Evolutionary conservation across 192 early-diverging fungal species (phyloP), one percentile per base, ranked within the genome.

Genomic region (Umbelopsis isabellina): DNA sequence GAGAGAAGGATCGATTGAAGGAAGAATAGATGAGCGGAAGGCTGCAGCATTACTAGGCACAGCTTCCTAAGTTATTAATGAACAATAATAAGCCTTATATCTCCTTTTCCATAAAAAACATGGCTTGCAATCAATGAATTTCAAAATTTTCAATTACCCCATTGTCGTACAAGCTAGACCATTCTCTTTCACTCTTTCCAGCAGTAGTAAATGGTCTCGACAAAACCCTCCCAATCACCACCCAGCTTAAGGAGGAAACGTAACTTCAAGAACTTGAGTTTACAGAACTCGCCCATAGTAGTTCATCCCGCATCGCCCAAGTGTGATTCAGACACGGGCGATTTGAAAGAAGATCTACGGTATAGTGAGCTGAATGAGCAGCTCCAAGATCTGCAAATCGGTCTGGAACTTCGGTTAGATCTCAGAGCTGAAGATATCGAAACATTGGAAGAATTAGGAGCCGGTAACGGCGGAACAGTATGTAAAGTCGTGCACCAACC

Each of bases 391-490:
- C 76, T 93, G 30, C 89, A 91, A 46, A 85, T 91, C 15, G 91
- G 91, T 12, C 77, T 91, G 11, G 90, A 91, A 72, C 82, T 92
- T 66, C 82, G 88, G 44, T 75, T 92, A 68, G 91, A 92, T 77
- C 75, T 95, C 72, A 85, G 90, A 68, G 79, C 86, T 47, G 93
- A 96, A 77, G 97, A 98, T 75, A 83, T 98, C 64, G 80, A 82
- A 37, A 81, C 88, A 0, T 72, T 94, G 18, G 79, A 89, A 70
- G 92, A 95, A 74, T 83, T 99, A 67, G 97, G 97, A 55, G 88
- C 91, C n/a, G 97, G 97, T 4, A 92, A 92, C 71, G 95, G 95
- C 22, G 97, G 97, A 8, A 91, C 93, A 2, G 97, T 99, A 30
- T 86, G 86, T 64, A 88, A 92, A 74, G 95, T 95, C 23, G 75